These are phyloP conservation scores for Fraxinus albicans DNA, from an alignment of 305 asterid species.

Conservation along the genomic window DNA sequence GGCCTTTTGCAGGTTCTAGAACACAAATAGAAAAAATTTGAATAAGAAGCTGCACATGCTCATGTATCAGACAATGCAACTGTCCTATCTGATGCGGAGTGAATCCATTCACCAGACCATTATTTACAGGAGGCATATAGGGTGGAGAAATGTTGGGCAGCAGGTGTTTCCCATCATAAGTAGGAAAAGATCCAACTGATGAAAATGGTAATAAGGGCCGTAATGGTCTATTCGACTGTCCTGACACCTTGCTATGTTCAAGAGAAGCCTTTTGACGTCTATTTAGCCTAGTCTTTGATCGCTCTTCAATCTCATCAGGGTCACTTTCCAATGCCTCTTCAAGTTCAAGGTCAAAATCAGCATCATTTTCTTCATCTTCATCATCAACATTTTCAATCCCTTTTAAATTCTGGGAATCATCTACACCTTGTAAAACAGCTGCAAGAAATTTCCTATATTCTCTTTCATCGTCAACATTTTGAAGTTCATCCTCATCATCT, in stretches of 20 bases:
- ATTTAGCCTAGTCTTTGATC: slow-evolving; percentile 66
- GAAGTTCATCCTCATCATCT: slow-evolving; percentile 97
- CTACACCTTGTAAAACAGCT: slow-evolving; percentile 72
- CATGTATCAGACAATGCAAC: slow-evolving; percentile 84
- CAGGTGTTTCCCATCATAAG: slow-evolving; percentile 44
- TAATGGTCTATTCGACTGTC: slow-evolving; percentile 63
- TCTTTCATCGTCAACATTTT: slow-evolving; percentile 84
- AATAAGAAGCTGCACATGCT: slow-evolving; percentile 87
- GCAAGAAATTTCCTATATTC: slow-evolving; percentile 92
- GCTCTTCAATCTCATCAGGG: slow-evolving; percentile 64
- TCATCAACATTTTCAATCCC: slow-evolving; percentile 71
- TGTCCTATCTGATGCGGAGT: slow-evolving; percentile 90
- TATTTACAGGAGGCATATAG: slow-evolving; percentile 41
- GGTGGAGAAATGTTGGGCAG: slow-evolving; percentile 39
- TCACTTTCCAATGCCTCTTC: slow-evolving; percentile 99
- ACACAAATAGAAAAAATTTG: slow-evolving; percentile 83
- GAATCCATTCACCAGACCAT: slow-evolving; percentile 63
- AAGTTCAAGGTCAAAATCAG: slow-evolving; percentile 96
- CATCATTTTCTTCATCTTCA: slow-evolving; percentile 97
- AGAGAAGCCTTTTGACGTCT: slow-evolving; percentile 54
- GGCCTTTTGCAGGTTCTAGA: slow-evolving; percentile 72
- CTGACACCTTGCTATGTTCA: slow-evolving; percentile 50
- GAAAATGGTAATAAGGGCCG: slow-evolving; percentile 80
- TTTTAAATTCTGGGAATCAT: slow-evolving; percentile 48
- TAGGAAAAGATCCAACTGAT: slow-evolving; percentile 46